phyloP scores from a whole-genome alignment of 2,329 filamentous ascomycete species.

The Pyrenochaeta sp. region DNA sequence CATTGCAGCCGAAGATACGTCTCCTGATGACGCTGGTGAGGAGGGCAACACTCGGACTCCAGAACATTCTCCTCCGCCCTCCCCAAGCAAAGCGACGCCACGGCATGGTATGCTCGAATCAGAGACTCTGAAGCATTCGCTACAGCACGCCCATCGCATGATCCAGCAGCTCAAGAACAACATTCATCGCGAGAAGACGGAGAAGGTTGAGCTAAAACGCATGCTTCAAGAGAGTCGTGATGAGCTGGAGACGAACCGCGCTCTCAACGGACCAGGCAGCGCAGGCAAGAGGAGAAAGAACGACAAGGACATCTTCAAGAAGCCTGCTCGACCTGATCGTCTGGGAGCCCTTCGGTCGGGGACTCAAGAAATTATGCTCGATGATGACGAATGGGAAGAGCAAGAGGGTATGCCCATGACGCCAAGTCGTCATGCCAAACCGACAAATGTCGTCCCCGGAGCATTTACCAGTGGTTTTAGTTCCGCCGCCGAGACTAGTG shows the following conservation, averaged over 20 bases:
- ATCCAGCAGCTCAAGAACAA: constrained; percentile 96
- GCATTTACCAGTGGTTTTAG: constrained; percentile 43
- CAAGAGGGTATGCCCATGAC: constrained; percentile 66
- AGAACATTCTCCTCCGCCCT: constrained; percentile 89
- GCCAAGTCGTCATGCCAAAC: constrained; percentile 58
- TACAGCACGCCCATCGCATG: constrained; percentile 93
- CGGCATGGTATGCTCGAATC: constrained; percentile 92
- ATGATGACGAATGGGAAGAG: constrained; percentile 87
- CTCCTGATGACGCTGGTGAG: constrained; percentile 50
- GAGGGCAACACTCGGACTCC: constrained; percentile 73
- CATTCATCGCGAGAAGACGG: constrained; percentile 96
- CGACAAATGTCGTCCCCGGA: constrained; percentile 37
- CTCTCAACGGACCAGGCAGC: constrained; percentile 55
- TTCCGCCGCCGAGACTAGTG: constrained; percentile 48
- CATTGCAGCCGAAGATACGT: constrained; percentile 65
- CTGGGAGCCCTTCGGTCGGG: constrained; percentile 77
- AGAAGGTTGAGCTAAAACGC: constrained; percentile 93
- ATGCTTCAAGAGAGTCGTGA: constrained; percentile 95
- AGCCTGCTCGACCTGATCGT: constrained; percentile 74
- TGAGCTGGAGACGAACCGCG: constrained; percentile 78
- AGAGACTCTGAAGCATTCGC: constrained; percentile 92
- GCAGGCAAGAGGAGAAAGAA: constrained; percentile 65
- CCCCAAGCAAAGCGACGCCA: constrained; percentile 89
- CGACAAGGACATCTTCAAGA: constrained; percentile 72
- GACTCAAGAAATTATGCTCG: constrained; percentile 79